A percentile compares a stretch with the other conserved stretches of the same genome.
phyloP scores from a whole-genome alignment of 1,284 basidiomycete genomes.

The Rhodotorula sp. region DNA sequence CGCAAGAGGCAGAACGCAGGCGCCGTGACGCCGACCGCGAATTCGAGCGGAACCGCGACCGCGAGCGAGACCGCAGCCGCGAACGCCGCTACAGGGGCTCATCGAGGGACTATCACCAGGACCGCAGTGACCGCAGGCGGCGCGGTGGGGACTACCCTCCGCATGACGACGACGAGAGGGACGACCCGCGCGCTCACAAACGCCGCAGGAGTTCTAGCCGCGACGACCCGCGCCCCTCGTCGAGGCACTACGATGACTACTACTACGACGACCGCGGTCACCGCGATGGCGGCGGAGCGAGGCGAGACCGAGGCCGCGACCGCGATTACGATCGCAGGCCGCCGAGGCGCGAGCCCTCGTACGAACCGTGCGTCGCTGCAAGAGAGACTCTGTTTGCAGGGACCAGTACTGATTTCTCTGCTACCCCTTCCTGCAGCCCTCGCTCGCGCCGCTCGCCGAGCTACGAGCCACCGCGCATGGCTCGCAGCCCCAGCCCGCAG shows the following conservation, averaged over 20 bases:
- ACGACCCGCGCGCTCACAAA: slow-evolving; percentile 2
- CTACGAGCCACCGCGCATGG: slow-evolving; percentile 24
- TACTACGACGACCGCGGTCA: background rate
- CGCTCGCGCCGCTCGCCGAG: slow-evolving; percentile 32
- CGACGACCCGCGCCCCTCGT: background rate
- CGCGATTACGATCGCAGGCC: slow-evolving; percentile 36
- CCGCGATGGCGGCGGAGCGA: background rate
- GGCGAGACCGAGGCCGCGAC: slow-evolving; percentile 37
- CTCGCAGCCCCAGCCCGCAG: slow-evolving; percentile 29
- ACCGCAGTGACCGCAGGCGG: background rate
- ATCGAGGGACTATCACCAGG: slow-evolving; percentile 4
- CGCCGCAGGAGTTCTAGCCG: background rate
- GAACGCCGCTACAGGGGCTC: slow-evolving; percentile 1
- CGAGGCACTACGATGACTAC: slow-evolving; percentile 9
- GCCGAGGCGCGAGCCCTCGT: slow-evolving; percentile 9
- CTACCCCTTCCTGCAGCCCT: slow-evolving; percentile 1
- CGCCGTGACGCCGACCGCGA: slow-evolving; percentile 30
- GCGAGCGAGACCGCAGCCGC: slow-evolving; percentile 9
- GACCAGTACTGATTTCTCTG: slow-evolving; percentile 13
- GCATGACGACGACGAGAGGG: background rate
- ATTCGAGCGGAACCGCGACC: slow-evolving; percentile 26
- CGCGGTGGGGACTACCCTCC: background rate
- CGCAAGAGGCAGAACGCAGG: slow-evolving; percentile 1
- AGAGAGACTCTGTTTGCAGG: background rate
- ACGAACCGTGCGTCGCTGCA: slow-evolving; percentile 9